Percentiles rank a stretch among this genome's conserved stretches.
phyloP scores from a whole-genome alignment of 2,329 filamentous ascomycete genomes.

The Talaromyces islandicus region DNA sequence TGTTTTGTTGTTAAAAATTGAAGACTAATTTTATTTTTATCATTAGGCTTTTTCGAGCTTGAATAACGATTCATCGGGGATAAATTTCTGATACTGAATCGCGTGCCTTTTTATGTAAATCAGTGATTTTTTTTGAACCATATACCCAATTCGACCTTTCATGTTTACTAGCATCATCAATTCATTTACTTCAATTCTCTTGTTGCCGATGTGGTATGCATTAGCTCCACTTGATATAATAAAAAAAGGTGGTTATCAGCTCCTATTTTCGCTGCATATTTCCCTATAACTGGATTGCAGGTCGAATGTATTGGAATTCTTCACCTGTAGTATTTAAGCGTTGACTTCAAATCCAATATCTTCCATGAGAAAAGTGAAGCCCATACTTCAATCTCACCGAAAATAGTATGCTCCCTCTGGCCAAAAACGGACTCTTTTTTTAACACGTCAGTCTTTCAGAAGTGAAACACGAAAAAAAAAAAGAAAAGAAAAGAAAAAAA shows the following conservation, averaged over 20 bases:
- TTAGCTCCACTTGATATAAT: not conserved
- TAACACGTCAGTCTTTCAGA: not conserved
- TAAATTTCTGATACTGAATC: constrained; percentile 16
- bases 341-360: not conserved
- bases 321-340: not conserved
- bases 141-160: not conserved
- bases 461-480: no score
- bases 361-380: not conserved
- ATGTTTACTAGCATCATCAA: not conserved
- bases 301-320: not conserved
- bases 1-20: not conserved
- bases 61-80: constrained; percentile 23
- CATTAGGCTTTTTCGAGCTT: constrained; percentile 29
- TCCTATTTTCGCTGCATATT: not conserved
- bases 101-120: not conserved
- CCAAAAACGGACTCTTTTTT: not conserved
- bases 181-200: not conserved
- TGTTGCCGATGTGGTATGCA: not conserved
- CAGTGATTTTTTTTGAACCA: not conserved
- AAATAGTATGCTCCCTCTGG: not conserved
- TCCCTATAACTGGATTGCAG: not conserved
- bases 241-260: not conserved
- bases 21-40: constrained; percentile 8
- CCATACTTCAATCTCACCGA: not conserved
- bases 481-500: no score